phyloP scores from a whole-genome alignment of 306 rosid genomes.

The Cyclanthera cordifolia region DNA sequence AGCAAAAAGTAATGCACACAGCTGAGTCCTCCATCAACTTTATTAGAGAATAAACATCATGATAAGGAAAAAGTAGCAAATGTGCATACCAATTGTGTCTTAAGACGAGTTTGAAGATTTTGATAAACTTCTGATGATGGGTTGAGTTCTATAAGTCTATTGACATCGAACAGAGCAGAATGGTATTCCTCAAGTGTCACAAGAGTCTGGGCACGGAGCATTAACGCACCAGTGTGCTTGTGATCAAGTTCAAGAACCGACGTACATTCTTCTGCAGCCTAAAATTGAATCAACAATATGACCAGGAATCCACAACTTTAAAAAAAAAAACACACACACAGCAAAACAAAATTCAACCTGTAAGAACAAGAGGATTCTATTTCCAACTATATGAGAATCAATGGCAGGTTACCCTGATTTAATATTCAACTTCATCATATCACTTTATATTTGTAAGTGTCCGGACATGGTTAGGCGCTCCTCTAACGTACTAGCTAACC shows the following conservation, averaged over 20 bases:
- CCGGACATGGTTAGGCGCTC: too few species aligned
- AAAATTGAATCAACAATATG: constrained; percentile 17
- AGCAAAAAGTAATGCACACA: neutral
- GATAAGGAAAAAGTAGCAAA: constrained; percentile 6
- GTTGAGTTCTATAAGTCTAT: constrained; percentile 67
- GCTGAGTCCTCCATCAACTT: neutral
- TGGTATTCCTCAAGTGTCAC: constrained; percentile 79
- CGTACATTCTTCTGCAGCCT: constrained; percentile 93
- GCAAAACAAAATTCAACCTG: neutral
- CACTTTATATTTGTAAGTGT: too few species aligned
- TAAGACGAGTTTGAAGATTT: constrained; percentile 72
- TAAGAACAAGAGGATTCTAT: neutral
- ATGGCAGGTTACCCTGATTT: neutral
- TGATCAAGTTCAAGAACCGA: constrained; percentile 80
- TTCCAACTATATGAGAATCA: neutral
- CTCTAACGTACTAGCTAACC: too few species aligned
- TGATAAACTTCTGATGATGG: constrained; percentile 92
- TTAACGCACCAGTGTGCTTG: constrained; percentile 71
- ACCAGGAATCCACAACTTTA: neutral
- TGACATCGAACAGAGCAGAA: constrained; percentile 87
- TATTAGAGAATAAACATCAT: neutral
- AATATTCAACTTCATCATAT: neutral
- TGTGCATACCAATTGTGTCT: constrained; percentile 72
- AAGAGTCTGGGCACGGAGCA: constrained; percentile 76
- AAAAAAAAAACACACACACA: neutral